Percentiles rank a stretch among this genome's conserved stretches.
Conservation (phyloP, 2,329 filamentous ascomycete species). For the Colletotrichum incanum region DNA sequence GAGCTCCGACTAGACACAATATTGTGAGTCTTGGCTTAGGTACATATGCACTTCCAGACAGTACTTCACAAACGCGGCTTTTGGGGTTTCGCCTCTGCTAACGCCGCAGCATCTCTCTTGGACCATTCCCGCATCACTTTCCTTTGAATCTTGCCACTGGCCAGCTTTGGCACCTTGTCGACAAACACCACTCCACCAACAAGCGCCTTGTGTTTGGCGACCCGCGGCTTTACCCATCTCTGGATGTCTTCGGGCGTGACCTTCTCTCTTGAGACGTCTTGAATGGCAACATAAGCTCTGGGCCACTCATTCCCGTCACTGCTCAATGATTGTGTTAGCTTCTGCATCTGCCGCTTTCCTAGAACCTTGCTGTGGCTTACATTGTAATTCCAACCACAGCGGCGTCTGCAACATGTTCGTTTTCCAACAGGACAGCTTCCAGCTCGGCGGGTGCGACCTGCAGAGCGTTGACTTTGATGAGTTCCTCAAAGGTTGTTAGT, state of each 20-base stretch:
- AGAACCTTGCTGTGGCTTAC: constrained; percentile 48
- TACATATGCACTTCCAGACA: not conserved
- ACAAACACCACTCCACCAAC: constrained; percentile 69
- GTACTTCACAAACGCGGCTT: constrained; percentile 37
- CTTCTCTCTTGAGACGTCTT: constrained; percentile 60
- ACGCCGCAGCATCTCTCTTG: constrained; percentile 62
- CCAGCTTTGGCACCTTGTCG: constrained; percentile 70
- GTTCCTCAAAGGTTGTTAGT: constrained; percentile 57
- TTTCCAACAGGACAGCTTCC: constrained; percentile 66
- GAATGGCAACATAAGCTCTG: constrained; percentile 67
- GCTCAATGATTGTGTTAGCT: constrained; percentile 14
- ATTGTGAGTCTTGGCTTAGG: not conserved
- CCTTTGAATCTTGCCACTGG: constrained; percentile 72
- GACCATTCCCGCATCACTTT: constrained; percentile 72
- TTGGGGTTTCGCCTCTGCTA: constrained; percentile 43
- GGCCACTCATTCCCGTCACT: constrained; percentile 66
- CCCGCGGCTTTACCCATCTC: constrained; percentile 60
- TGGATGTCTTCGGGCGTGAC: constrained; percentile 69
- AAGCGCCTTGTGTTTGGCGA: constrained; percentile 68
- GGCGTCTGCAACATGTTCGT: constrained; percentile 67
- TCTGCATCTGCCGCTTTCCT: not conserved
- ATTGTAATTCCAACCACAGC: constrained; percentile 69
- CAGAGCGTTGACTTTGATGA: constrained; percentile 72
- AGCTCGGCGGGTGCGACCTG: constrained; percentile 75
- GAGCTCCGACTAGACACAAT: not conserved